Base-by-base conservation (phyloP, 129 eudicot genomes). In the Sambucus nigra region DNA sequence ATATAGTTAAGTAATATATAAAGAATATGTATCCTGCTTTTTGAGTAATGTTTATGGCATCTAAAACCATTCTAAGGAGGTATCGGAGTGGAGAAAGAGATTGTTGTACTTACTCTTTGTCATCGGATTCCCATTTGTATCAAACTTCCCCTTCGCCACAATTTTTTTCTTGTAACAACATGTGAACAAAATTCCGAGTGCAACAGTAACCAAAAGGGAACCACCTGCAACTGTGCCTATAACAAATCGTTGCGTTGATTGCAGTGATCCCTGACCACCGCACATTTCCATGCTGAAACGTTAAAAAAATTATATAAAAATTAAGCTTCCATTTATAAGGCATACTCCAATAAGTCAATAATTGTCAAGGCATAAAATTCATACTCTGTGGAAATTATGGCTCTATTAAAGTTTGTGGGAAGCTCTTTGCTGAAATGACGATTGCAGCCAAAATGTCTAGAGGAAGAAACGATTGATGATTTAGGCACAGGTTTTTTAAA, bases 401-500 rank as follows among this genome's bases (percentile, higher is more conserved):
- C 60, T 62, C 72, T 67, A 56, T 75, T 57, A 16, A 64, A 57
- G 66, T 63, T 63, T 51, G 59, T 53, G 12, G 83, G 75, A 61
- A 78, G 72, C 57, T 68, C 71, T 67, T 57, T 69, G 67, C 58
- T 70, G 60, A 81, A 42, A 52, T 67, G 52, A 22, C 50, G 47
- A 73, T 81, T 86, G 89, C 95, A 80, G 52, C 91, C 87, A 27
- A 68, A 86, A 57, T 77, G 72, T 51, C 95, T 86, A 59, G 47
- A 67, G 64, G 42, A 50, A 5, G 29, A 50, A 25, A 38, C 11
- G 27, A 23, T 18, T 19, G 14, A 38, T 14, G 24, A 50, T 18
- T 40, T 20, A 25, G 35, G 18, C 39, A 21, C 17, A 1, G 17
- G 17, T 59, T 48, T 15, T 48, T 3, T 48, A 48, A 21, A 48